Percentiles rank a stretch among this genome's conserved stretches.
Conservation (phyloP, 179 eudicot genomes). For the Amaranthus tricolor region DNA sequence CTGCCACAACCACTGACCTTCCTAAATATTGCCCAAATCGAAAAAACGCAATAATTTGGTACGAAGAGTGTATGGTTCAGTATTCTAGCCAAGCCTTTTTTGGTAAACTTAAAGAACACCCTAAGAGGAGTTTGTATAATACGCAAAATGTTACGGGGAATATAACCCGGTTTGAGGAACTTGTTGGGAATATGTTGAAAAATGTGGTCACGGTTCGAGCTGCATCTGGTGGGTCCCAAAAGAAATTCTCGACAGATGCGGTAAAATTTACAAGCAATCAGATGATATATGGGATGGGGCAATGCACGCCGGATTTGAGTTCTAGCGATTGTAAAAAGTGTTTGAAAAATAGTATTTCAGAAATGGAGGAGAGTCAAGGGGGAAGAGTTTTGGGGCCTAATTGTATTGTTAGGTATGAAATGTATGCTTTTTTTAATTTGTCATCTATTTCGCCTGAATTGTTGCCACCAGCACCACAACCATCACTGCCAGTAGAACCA, state of each 20-base stretch:
- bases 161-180: neutral
- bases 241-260: slow-evolving; percentile 8
- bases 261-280: neutral
- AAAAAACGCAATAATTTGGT: slow-evolving; percentile 20
- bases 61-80: slow-evolving; percentile 24
- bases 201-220: slow-evolving; percentile 11
- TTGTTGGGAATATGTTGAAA: neutral
- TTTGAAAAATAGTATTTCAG: slow-evolving; percentile 1
- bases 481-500: neutral
- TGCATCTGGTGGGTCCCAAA: neutral
- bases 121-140: rapidly evolving
- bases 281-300: slow-evolving; percentile 27
- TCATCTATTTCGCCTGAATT: neutral
- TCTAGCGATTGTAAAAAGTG: slow-evolving; percentile 27
- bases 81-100: slow-evolving; percentile 24
- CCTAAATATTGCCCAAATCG: slow-evolving; percentile 19
- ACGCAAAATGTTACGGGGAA: neutral
- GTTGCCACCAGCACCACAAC: neutral
- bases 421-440: slow-evolving; percentile 15
- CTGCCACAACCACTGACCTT: slow-evolving; percentile 15
- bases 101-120: neutral
- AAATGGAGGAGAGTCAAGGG: slow-evolving; percentile 13
- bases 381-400: slow-evolving; percentile 14
- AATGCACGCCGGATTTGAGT: slow-evolving; percentile 38
- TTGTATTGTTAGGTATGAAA: slow-evolving; percentile 20